These are phyloP conservation scores for Botrytis fragariae DNA, from an alignment of 2,329 filamentous ascomycete species.

Conservation along the genomic window DNA sequence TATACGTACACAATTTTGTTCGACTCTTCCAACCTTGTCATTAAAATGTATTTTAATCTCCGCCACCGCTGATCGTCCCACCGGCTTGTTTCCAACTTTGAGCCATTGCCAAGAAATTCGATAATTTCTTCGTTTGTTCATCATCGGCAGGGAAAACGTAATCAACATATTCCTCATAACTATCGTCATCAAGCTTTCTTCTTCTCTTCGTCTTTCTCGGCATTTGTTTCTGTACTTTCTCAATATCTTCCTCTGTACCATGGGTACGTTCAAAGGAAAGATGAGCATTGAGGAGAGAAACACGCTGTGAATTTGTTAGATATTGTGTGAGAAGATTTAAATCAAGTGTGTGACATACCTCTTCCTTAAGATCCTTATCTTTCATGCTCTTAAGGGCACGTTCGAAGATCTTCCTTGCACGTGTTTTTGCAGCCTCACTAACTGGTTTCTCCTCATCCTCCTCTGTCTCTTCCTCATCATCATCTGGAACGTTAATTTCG, in stretches of 20 bases:
- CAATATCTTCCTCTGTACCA: constrained; percentile 70
- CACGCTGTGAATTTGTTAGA: constrained; percentile 55
- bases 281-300: constrained; percentile 88
- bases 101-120: constrained; percentile 80
- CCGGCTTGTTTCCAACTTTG: constrained; percentile 60
- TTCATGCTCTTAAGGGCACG: constrained; percentile 85
- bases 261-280: constrained; percentile 86
- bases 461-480: constrained; percentile 56
- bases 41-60: constrained; percentile 4
- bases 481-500: constrained; percentile 88
- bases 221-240: constrained; percentile 89
- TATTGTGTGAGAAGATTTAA: not conserved
- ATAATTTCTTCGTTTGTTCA: constrained; percentile 77
- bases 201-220: constrained; percentile 89
- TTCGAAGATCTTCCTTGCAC: constrained; percentile 80
- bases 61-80: constrained; percentile 25
- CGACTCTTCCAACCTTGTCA: not conserved
- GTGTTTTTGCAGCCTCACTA: constrained; percentile 77
- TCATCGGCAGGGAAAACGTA: constrained; percentile 97
- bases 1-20: constrained; percentile 10
- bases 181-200: constrained; percentile 86
- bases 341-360: constrained; percentile 48
- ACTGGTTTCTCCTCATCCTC: constrained; percentile 61
- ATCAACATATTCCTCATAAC: constrained; percentile 94
- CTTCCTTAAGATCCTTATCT: constrained; percentile 86